Conservation (phyloP, 2,329 filamentous ascomycete genomes). For the Pyrenochaeta sp. region DNA sequence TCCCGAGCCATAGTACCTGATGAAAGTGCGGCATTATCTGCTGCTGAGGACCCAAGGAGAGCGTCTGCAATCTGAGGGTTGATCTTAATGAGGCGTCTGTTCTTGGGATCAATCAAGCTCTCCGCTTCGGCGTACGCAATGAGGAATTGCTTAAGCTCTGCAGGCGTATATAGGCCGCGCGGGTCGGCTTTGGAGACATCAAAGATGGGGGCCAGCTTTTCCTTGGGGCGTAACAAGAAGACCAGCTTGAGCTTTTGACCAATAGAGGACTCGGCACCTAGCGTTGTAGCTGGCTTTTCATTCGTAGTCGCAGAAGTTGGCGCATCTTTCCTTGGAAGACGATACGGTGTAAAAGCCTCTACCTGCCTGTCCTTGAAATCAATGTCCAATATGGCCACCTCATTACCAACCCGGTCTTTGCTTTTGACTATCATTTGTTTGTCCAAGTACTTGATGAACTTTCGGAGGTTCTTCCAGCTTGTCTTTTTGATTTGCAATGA, state of each 20-base stretch:
- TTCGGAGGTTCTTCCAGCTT: conserved; percentile 74
- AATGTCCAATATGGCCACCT: conserved; percentile 70
- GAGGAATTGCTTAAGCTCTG: conserved; percentile 66
- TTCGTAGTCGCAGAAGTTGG: conserved; percentile 36
- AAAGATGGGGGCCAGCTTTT: conserved; percentile 66
- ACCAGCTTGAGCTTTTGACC: conserved; percentile 61
- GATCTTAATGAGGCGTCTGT: conserved; percentile 68
- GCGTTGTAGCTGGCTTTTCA: conserved; percentile 53
- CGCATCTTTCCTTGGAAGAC: conserved; percentile 65
- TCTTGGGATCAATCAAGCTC: conserved; percentile 63
- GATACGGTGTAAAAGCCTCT: conserved; percentile 68
- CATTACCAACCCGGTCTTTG: conserved; percentile 71
- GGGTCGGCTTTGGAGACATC: conserved; percentile 59
- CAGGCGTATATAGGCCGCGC: conserved; percentile 65
- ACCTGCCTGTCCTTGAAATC: conserved; percentile 68
- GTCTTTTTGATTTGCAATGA: conserved; percentile 74
- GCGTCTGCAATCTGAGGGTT: conserved; percentile 70
- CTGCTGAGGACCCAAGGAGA: conserved; percentile 62
- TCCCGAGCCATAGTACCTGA: conserved; percentile 68
- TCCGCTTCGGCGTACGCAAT: conserved; percentile 68
- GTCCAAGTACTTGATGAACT: conserved; percentile 73
- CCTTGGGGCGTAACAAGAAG: conserved; percentile 65
- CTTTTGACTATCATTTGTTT: conserved; percentile 69
- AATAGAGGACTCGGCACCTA: conserved; percentile 51
- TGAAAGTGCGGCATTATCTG: conserved; percentile 65